phyloP scores from a whole-genome alignment of 2,329 filamentous ascomycete genomes.

The Claviceps purpurea region DNA sequence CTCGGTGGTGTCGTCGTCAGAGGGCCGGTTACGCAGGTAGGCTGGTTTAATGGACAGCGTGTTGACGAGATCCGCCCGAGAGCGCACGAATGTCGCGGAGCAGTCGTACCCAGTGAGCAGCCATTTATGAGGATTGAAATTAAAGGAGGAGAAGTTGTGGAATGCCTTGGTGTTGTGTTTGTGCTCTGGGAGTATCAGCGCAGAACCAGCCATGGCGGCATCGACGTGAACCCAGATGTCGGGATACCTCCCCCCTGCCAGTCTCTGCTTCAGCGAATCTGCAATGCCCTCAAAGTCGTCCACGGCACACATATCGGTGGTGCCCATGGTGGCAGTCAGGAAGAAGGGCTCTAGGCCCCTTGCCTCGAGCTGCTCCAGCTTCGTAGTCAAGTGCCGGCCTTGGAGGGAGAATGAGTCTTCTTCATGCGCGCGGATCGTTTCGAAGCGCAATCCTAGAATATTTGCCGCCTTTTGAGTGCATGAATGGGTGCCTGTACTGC shows the following conservation, averaged over 20 bases:
- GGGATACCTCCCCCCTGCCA: slow-evolving; percentile 18
- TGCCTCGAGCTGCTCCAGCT: slow-evolving; percentile 50
- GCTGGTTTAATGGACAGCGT: slow-evolving; percentile 67
- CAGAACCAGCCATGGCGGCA: slow-evolving; percentile 80
- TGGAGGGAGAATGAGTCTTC: slow-evolving; percentile 59
- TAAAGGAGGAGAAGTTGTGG: slow-evolving; percentile 68
- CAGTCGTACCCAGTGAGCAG: slow-evolving; percentile 84
- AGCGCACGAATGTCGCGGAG: slow-evolving; percentile 67
- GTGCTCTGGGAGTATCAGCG: slow-evolving; percentile 70
- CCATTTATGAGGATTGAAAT: slow-evolving; percentile 98
- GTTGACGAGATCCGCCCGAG: slow-evolving; percentile 61
- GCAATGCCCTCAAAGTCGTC: slow-evolving; percentile 67
- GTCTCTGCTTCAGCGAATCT: slow-evolving; percentile 21
- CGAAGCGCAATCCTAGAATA: slow-evolving; percentile 74
- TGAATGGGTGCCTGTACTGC: slow-evolving; percentile 67
- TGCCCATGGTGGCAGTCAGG: slow-evolving; percentile 71
- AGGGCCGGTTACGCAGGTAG: slow-evolving; percentile 71
- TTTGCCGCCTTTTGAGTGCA: slow-evolving; percentile 78
- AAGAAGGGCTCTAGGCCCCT: slow-evolving; percentile 75
- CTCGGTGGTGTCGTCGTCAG: slow-evolving; percentile 77
- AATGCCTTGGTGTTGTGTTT: slow-evolving; percentile 53
- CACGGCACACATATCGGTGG: slow-evolving; percentile 75
- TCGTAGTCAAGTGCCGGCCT: slow-evolving; percentile 43
- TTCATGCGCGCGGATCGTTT: slow-evolving; percentile 49
- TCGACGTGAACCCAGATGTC: slow-evolving; percentile 87